Evolutionary conservation across 495 filamentous ascomycete genomes (phyloP).

Genomic region (Mytilinidion resinicola): DNA sequence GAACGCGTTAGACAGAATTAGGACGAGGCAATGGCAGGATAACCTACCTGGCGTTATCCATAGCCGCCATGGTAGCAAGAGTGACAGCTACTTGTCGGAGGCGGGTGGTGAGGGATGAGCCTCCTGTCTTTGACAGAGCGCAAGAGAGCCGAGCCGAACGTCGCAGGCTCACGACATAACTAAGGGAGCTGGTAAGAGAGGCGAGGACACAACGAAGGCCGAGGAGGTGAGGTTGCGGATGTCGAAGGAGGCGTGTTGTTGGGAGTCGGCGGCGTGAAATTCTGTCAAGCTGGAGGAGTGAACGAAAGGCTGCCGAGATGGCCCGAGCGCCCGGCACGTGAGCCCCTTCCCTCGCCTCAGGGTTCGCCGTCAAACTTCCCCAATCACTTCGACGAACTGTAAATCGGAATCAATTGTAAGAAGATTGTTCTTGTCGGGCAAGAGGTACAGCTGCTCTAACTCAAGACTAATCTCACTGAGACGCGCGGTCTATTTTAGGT

Average conservation of each 20-base stretch:
- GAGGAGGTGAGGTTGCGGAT: background rate
- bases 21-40: background rate
- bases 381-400: too few relatives aligned
- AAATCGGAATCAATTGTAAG: too few relatives aligned
- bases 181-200: background rate
- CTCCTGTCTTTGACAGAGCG: too few relatives aligned
- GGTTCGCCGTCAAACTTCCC: too few relatives aligned
- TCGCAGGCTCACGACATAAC: background rate
- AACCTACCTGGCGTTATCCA: slow-evolving; percentile 12
- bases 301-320: background rate
- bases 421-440: too few relatives aligned
- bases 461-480: too few relatives aligned
- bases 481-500: too few relatives aligned
- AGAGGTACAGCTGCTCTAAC: too few relatives aligned
- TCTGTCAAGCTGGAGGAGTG: background rate
- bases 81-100: background rate
- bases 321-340: too few relatives aligned
- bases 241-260: background rate
- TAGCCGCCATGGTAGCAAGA: background rate
- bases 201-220: background rate
- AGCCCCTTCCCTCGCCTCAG: too few relatives aligned
- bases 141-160: too few relatives aligned
- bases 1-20: background rate
- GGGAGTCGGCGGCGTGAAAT: background rate
- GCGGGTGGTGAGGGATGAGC: background rate